A percentile compares a stretch with the other conserved stretches of the same genome.
Evolutionary conservation across 2,329 filamentous ascomycete genomes (phyloP).

Genomic region (Gaeumannomyces sp.): DNA sequence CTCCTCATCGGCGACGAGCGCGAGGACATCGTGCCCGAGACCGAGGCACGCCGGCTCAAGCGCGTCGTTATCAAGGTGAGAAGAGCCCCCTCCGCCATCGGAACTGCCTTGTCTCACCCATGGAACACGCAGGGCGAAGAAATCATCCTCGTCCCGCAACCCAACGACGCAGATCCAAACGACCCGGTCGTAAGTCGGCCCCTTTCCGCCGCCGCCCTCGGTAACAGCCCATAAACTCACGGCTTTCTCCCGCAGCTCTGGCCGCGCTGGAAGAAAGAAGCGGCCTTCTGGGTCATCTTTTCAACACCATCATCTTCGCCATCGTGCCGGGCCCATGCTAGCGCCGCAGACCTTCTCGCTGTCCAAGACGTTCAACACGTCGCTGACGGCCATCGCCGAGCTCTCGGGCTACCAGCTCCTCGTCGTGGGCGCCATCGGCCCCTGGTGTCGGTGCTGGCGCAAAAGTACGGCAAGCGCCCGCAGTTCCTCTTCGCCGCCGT

Average conservation of each 20-base stretch:
- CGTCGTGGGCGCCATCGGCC: conserved; percentile 16
- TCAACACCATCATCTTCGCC: conserved; percentile 18
- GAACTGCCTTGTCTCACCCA: no score
- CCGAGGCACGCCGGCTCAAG: no score
- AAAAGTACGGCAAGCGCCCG: conserved; percentile 28
- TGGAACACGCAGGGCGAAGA: conserved; percentile 13
- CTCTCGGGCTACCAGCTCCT: conserved; percentile 18
- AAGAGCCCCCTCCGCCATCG: no score
- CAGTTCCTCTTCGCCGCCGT: conserved; percentile 26
- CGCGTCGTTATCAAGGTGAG: no score
- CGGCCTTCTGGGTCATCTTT: conserved; percentile 17
- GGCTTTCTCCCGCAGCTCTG: conserved; percentile 12
- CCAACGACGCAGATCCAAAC: conserved; percentile 11
- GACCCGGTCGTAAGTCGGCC: conserved; percentile 15
- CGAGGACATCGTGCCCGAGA: no score
- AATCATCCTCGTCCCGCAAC: conserved; percentile 14
- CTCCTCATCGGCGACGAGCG: no score
- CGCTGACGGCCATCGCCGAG: conserved; percentile 20
- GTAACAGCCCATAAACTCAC: no score
- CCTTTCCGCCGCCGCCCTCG: no score
- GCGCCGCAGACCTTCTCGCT: conserved; percentile 17
- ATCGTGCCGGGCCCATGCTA: conserved; percentile 17
- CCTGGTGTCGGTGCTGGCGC: conserved; percentile 26
- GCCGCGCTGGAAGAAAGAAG: conserved; percentile 19
- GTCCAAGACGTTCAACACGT: conserved; percentile 17